phyloP scores from a whole-genome alignment of 371 early-diverging fungal species.

The Syncephalastrum monosporum region DNA sequence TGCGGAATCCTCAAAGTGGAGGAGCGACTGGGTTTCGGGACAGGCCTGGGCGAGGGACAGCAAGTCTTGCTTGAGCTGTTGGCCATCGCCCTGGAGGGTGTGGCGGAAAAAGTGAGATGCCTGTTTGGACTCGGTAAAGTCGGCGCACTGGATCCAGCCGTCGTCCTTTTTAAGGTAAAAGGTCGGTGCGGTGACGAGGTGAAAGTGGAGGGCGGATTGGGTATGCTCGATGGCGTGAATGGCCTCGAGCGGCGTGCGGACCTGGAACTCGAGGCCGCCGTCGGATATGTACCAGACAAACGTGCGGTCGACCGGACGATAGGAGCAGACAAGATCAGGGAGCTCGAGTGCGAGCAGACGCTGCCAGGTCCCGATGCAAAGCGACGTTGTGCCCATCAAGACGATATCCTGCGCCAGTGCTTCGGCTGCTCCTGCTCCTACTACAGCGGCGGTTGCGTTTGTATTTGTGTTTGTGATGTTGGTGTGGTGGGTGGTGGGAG shows the following conservation, averaged over 20 bases:
- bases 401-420: neutral
- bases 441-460: neutral
- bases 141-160: slow-evolving; percentile 7
- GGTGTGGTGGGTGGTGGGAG: neutral
- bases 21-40: too few species aligned
- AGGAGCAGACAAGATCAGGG: slow-evolving; percentile 67
- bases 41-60: too few species aligned
- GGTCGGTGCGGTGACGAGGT: too few species aligned
- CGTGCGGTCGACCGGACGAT: slow-evolving; percentile 46
- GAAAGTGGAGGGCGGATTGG: too few species aligned
- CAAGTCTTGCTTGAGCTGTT: too few species aligned
- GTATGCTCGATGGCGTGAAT: slow-evolving; percentile 57
- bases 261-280: slow-evolving; percentile 64
- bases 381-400: slow-evolving; percentile 53
- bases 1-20: too few species aligned
- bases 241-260: slow-evolving; percentile 62
- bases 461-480: neutral
- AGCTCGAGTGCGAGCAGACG: slow-evolving; percentile 57
- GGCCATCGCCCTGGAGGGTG: neutral
- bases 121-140: slow-evolving; percentile 7
- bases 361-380: slow-evolving; percentile 79
- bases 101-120: slow-evolving; percentile 3
- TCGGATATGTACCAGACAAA: slow-evolving; percentile 76
- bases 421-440: neutral
- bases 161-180: too few species aligned